Conservation (phyloP, 202 grass and related monocot genomes). For the Panicum virgatum region DNA sequence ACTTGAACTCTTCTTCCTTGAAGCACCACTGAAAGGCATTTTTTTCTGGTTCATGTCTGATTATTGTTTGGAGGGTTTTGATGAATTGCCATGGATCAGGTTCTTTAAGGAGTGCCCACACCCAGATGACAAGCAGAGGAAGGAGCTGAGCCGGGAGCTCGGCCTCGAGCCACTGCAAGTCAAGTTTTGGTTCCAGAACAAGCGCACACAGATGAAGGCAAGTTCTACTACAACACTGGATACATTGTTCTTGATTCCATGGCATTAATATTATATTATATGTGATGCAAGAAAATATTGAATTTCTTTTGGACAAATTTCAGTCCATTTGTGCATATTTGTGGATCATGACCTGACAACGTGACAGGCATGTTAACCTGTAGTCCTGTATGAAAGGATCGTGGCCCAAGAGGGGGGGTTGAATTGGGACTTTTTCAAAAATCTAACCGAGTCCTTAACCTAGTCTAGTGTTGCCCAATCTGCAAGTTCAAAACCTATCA, state of each 20-base stretch:
- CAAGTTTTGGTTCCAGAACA: constrained; percentile 98
- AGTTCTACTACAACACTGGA: neutral
- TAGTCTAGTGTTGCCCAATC: too few relatives aligned
- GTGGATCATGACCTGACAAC: neutral
- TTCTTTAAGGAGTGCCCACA: constrained; percentile 96
- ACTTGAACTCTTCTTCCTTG: neutral
- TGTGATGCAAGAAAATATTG: neutral
- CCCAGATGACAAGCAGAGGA: constrained; percentile 87
- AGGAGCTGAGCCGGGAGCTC: constrained; percentile 86
- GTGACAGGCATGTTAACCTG: neutral
- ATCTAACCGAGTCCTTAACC: too few relatives aligned
- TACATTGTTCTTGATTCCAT: neutral
- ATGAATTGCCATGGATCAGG: constrained; percentile 43
- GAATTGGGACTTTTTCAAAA: too few relatives aligned
- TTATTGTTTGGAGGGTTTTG: neutral
- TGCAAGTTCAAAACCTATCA: too few relatives aligned
- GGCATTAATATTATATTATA: too few relatives aligned
- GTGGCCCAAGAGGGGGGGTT: too few relatives aligned
- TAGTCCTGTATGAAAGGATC: too few relatives aligned
- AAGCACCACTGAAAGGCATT: neutral
- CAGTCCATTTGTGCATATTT: neutral
- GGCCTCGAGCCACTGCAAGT: constrained; percentile 73
- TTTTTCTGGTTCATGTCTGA: neutral
- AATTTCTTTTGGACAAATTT: neutral
- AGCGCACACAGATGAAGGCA: constrained; percentile 95